Evolutionary conservation across 148 eudicot genomes (phyloP).

Genomic region (Fallopia convolvulus): DNA sequence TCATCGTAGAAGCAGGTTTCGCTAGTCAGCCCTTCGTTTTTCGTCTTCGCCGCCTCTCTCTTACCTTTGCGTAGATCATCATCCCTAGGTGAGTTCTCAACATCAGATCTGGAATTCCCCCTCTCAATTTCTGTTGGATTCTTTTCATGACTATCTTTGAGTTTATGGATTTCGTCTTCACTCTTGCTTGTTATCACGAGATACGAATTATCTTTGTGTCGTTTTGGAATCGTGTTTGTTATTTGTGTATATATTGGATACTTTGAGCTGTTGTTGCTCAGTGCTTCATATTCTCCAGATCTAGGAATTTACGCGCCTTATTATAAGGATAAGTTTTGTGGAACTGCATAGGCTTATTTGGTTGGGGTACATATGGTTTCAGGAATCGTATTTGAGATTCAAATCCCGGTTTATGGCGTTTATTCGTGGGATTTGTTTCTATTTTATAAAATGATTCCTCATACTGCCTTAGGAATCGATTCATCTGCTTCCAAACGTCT

Average conservation of each 20-base stretch:
- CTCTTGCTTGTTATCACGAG: background rate
- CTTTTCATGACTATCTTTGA: background rate
- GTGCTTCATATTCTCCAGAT: background rate
- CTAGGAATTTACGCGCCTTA: background rate
- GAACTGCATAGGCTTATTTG: background rate
- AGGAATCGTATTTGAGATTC: background rate
- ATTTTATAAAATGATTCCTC: background rate
- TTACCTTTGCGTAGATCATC: background rate
- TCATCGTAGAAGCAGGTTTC: background rate
- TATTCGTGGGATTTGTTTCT: too few relatives aligned
- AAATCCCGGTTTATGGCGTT: background rate
- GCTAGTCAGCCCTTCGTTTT: background rate
- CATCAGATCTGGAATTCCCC: background rate
- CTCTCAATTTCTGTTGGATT: background rate
- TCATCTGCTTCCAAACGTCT: background rate
- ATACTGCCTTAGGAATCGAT: background rate
- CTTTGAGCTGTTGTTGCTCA: background rate
- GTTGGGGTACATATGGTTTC: background rate
- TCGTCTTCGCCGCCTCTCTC: slow-evolving; percentile 4
- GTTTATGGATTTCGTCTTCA: background rate
- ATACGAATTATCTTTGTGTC: background rate
- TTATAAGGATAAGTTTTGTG: background rate
- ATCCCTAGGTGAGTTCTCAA: background rate
- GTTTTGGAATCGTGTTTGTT: background rate
- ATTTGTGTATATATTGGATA: background rate